Conservation (phyloP, 108 stramenopile genomes). For the Conticribra guillardii region DNA sequence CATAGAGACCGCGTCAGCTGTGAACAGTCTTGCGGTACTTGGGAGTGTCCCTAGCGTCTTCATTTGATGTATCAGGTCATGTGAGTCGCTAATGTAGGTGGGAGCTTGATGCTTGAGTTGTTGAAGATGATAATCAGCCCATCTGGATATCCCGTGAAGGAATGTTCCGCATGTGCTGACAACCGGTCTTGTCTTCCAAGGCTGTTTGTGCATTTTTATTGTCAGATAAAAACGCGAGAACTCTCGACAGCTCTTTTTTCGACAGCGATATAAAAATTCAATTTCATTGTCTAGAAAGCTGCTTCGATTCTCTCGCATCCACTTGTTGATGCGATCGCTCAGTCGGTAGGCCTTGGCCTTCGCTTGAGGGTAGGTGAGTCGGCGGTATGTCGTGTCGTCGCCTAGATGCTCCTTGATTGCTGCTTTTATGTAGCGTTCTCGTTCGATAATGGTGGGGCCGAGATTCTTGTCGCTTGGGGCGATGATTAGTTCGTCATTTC, state of each 20-base stretch:
- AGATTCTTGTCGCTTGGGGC: neutral
- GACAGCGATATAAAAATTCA: neutral
- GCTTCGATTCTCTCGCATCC: neutral
- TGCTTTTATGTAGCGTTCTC: slow-evolving; percentile 6
- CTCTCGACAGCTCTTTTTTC: neutral
- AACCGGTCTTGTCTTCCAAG: neutral
- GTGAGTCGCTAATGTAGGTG: slow-evolving; percentile 2
- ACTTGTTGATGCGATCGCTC: neutral
- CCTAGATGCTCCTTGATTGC: slow-evolving; percentile 18
- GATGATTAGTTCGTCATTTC: neutral
- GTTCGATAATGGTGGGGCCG: neutral
- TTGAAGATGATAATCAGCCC: neutral
- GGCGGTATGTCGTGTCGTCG: slow-evolving; percentile 4
- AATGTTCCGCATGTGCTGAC: neutral
- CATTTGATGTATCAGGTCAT: neutral
- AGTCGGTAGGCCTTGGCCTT: neutral
- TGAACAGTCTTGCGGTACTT: slow-evolving; percentile 19
- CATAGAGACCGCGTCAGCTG: slow-evolving; percentile 41
- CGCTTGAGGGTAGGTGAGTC: neutral
- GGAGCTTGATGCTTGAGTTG: neutral
- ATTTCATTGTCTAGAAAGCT: neutral
- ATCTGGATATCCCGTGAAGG: neutral
- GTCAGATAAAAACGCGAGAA: neutral
- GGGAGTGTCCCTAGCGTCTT: slow-evolving; percentile 8
- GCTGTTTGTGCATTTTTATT: neutral